Base-by-base conservation (phyloP, 345 rosid species). In the Raphanus sativus region DNA sequence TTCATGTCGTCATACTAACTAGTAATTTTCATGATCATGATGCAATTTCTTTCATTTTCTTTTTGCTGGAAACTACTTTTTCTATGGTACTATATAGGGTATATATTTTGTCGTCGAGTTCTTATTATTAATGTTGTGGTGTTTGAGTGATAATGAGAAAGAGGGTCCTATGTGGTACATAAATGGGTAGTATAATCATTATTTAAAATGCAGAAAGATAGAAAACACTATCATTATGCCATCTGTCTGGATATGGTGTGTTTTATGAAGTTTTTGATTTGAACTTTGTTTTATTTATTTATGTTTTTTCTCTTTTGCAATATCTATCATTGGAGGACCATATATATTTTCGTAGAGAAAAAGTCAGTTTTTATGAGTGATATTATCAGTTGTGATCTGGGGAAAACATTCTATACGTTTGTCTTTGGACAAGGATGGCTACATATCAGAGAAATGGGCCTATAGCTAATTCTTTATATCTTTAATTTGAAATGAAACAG, bases 231-330 rank as follows among this genome's bases (percentile, higher is more conserved):
- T 78, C 66, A 78, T 66, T 59, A 34, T 60, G 73, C 64, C 81
- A 73, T 45, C 73, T 73, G 77, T 73, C 69, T 67, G 67, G 73
- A 59, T 71, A 71, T 71, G 68, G 77, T 78, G 69, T 67, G 69
- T 73, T 73, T 78, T 26, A 73, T 73, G 64, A 78, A 59, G 21
- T 32, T 67, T 26, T 78, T 72, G 74, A 66, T 72, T 61, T 17
- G 12, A 73, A 45, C 21, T 50, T 72, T 59, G 11, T 15, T 48
- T 70, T 45, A 5, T 17, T 24, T 64, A 17, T 30, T 65, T 21
- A 21, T 77, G 16, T 4, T 38, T 16, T 8, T 67, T 32, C 50
- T 54, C 26, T 33, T 52, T 7, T 58, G 54, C 28, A 21, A 29
- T 62, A 62, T 69, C 38, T 76, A 52, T 69, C 26, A 40, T 77